A percentile compares a stretch with the other conserved stretches of the same genome.
Evolutionary conservation across 805 yeast genomes (phyloP).

Genomic region (Pichia membranifaciens): DNA sequence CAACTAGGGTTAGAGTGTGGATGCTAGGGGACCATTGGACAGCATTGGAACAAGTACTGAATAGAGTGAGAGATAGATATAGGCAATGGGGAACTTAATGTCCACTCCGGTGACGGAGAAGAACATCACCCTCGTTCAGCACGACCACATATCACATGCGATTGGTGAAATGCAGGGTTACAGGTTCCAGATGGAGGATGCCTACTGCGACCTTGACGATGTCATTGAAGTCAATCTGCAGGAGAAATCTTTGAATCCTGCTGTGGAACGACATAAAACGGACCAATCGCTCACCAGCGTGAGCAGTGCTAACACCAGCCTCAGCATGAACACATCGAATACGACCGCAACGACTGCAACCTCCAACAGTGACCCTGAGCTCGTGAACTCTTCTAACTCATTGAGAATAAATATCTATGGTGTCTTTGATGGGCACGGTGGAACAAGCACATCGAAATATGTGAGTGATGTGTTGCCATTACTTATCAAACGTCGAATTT

Average conservation of each 20-base stretch:
- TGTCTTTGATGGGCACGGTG: slow-evolving; percentile 83
- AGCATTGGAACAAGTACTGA: no score
- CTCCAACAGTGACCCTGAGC: slow-evolving; percentile 1
- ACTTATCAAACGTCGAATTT: slow-evolving; percentile 18
- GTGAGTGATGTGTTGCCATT: slow-evolving; percentile 38
- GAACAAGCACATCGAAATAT: slow-evolving; percentile 52
- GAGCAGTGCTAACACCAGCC: not conserved
- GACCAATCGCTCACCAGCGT: not conserved
- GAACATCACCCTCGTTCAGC: slow-evolving; percentile 42
- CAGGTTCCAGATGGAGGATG: slow-evolving; percentile 70
- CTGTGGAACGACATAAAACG: slow-evolving; percentile 2
- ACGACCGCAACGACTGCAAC: not conserved
- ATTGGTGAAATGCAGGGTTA: slow-evolving; percentile 79
- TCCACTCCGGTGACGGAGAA: slow-evolving; percentile 74
- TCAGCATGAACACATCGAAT: not conserved
- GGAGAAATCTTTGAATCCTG: not conserved
- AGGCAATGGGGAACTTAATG: slow-evolving; percentile 61
- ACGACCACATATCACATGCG: slow-evolving; percentile 46
- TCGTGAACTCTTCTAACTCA: not conserved
- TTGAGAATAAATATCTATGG: slow-evolving; percentile 46
- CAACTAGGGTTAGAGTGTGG: no score
- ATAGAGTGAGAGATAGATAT: not conserved
- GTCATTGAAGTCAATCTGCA: slow-evolving; percentile 11
- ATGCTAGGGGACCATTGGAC: no score
- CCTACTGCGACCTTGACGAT: slow-evolving; percentile 46